phyloP scores from a whole-genome alignment of 1,139 yeast genomes.

The Geotrichum carabidarum region DNA sequence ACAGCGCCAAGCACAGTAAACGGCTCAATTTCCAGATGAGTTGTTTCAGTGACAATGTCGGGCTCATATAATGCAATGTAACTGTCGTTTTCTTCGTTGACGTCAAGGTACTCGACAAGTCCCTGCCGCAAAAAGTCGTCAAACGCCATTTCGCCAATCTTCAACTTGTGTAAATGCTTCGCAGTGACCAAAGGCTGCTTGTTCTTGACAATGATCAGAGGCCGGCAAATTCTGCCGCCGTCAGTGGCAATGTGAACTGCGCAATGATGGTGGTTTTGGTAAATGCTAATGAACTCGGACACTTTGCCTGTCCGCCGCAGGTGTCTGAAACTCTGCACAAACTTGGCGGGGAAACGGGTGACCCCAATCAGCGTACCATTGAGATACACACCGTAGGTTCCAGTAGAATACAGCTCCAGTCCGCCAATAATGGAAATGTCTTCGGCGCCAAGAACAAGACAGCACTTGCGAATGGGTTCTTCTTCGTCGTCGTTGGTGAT shows the following conservation, averaged over 20 bases:
- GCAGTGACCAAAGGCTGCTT: constrained; percentile 67
- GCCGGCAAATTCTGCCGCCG: constrained; percentile 98
- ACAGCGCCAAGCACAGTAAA: constrained; percentile 96
- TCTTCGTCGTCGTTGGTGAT: constrained; percentile 98
- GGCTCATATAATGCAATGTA: constrained; percentile 85
- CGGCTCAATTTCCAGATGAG: constrained; percentile 94
- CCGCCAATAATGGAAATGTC: constrained; percentile 77
- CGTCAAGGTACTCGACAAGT: constrained; percentile 91
- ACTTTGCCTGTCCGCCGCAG: constrained; percentile 81
- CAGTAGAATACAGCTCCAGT: constrained; percentile 68
- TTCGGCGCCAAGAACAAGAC: constrained; percentile 85
- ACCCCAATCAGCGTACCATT: constrained; percentile 94
- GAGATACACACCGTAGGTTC: constrained; percentile 77
- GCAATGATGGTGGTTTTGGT: constrained; percentile 79
- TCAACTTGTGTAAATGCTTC: constrained; percentile 55
- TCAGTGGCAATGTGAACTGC: constrained; percentile 98
- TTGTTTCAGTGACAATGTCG: constrained; percentile 52
- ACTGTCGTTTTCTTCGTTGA: constrained; percentile 95
- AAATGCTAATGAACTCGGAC: constrained; percentile 86
- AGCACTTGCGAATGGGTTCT: constrained; percentile 70
- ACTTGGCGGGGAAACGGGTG: constrained; percentile 76
- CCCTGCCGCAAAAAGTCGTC: constrained; percentile 87
- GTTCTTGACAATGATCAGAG: constrained; percentile 77
- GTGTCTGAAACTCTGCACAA: constrained; percentile 70
- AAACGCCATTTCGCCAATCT: constrained; percentile 69